Percentiles rank a stretch among this genome's conserved stretches.
phyloP scores from a whole-genome alignment of 176 grass and related monocot species.

The Phragmites australis region DNA sequence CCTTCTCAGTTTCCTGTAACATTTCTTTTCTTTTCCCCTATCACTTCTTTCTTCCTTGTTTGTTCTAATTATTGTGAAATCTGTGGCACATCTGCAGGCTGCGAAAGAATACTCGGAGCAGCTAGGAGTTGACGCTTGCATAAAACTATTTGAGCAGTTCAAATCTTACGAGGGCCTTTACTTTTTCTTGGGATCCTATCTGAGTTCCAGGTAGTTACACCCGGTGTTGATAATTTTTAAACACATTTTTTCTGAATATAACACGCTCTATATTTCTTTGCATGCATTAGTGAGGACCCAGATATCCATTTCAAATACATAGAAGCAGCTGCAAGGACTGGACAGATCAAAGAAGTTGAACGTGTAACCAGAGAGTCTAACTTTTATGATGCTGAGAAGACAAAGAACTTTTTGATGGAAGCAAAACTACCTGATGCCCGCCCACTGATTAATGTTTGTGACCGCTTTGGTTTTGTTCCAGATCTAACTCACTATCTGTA shows the following conservation, averaged over 20 bases:
- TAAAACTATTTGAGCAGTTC: conserved; percentile 98
- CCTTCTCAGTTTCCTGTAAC: neutral
- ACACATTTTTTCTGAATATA: neutral
- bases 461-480: conserved; percentile 97
- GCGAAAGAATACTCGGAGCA: conserved; percentile 95
- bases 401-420: conserved; percentile 98
- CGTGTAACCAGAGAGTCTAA: conserved; percentile 99
- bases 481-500: conserved; percentile 96
- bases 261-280: conserved; percentile 35
- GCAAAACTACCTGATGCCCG: conserved; percentile 95
- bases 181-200: conserved; percentile 95
- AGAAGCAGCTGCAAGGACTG: conserved; percentile 92
- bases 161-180: conserved; percentile 98
- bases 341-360: conserved; percentile 98
- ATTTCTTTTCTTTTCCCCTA: neutral
- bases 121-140: conserved; percentile 79
- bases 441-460: conserved; percentile 91
- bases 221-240: conserved; percentile 2
- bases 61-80: conserved; percentile 23
- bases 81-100: conserved; percentile 43
- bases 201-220: conserved; percentile 85
- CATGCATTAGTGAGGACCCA: conserved; percentile 73
- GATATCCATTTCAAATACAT: conserved; percentile 99
- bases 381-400: conserved; percentile 97
- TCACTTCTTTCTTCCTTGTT: neutral